Base-by-base conservation (phyloP, 2,329 filamentous ascomycete genomes). In the Lachnellula subtilissima region DNA sequence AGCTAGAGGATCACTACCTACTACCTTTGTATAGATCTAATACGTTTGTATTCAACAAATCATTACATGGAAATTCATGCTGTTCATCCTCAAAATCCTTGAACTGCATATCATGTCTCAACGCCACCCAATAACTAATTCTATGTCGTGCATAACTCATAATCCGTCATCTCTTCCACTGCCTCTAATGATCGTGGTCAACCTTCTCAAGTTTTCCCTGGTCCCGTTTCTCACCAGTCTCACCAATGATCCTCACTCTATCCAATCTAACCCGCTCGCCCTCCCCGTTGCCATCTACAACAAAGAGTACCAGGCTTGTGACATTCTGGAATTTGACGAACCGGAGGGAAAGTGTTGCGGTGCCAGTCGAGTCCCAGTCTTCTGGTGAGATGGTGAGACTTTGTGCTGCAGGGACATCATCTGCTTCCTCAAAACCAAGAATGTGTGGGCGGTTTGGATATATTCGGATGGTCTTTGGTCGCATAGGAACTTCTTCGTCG, bases 271-370 rank as follows among this genome's bases (percentile, higher is more conserved):
- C 87, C 77, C 89, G 92, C 70, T 97, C 92, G 45, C 86, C 83
- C 51, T 90, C 87, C 17, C 86, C 86, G 53, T 93, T 89, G 2
- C 91, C 92, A 70, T 95, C 87, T 53, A 89, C 88, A 36, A 99
- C 86, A 71, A 97, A 99, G 11, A 99, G 66, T 17, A 96, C 87
- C 65, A 99, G 70, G 59, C 86, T 94, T 57, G 85, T 88, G 53
- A 97, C 88, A 69, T 91, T 95, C 75, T 97, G 94, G 78, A 97
- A 99, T 76, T 97, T 97, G 74, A 99, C 94, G 69, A 93, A 97
- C 14, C 92, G 88, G 66, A 97, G 75, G 46, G 81, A 75, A 53
- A 93, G 75, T 65, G 79, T 88, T 14, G 84, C 87, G 8, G 89
- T 93, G 51, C 85, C 87, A 14, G 89, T 84, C 46, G 80, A 77